Evolutionary conservation across 495 filamentous ascomycete genomes (phyloP), one percentile per base, ranked within the genome.

Genomic region (Lophiotrema nucula): DNA sequence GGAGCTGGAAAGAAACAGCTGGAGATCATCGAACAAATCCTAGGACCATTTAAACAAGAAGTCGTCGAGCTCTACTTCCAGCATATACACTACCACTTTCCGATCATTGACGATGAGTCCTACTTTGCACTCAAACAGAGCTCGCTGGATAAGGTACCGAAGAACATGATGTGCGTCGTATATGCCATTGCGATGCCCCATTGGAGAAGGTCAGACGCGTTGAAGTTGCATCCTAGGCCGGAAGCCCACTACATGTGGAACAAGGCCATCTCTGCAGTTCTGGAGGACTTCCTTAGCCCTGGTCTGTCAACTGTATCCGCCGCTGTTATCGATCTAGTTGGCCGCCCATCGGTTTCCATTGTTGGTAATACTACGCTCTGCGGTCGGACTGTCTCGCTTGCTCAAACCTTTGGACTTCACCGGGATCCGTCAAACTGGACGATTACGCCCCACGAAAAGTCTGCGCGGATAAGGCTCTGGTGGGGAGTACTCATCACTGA

Each of bases 21-120:
- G 43, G 79, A 81, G 50, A 77, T 81, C 26, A 62, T 82, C 31
- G 78, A 81, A 58, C 78, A 82, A 58, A 75, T 82, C 10, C 63
- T 82, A 3, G 79, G 77, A 11, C 78, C 77, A 15, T 77, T 77
- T 47, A 75, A 72, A 56, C 68, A 76, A 42, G 79, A 80, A 47
- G 67, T 82, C 43, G 74, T 82, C 39, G 72, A 69, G 65, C 65
- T 81, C 73, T 81, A 73, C 50, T 70, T 81, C 42, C 71, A 76
- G 49, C 66, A 76, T 16, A 75, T 81, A 58, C 79, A 83, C 63
- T 69, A 71, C 26, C 76, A 77, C 27, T 80, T 83, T 50, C 80
- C 80, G 0, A 72, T 83, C 18, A 74, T 83, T 21, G 78, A 81
- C 47, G 78, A 78, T 21, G 73, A 77, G 44, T 47, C 60, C 6